Evolutionary conservation across 2,329 filamentous ascomycete genomes (phyloP).

Genomic region (Cordyceps pruinosa): DNA sequence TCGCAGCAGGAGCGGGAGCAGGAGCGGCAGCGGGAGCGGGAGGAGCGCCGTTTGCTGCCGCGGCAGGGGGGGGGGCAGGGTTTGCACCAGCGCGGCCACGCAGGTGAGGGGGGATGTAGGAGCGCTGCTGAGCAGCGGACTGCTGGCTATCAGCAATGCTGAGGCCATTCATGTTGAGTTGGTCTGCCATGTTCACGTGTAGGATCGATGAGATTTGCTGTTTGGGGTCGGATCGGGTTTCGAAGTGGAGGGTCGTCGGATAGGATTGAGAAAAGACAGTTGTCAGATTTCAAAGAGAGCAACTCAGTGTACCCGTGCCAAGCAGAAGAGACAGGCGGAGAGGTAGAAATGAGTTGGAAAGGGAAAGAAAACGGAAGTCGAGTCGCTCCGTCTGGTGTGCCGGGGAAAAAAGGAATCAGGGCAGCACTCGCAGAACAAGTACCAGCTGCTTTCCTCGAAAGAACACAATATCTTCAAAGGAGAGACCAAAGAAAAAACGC

Average conservation of each 20-base stretch:
- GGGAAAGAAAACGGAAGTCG: constrained; percentile 25
- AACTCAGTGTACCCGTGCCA: constrained; percentile 21
- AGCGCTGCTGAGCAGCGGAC: constrained; percentile 39
- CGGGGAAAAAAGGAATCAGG: constrained; percentile 22
- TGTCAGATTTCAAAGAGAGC: constrained; percentile 26
- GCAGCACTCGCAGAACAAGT: constrained; percentile 24
- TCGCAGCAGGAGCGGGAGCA: constrained; percentile 21
- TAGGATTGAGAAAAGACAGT: constrained; percentile 17
- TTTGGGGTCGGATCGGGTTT: constrained; percentile 14
- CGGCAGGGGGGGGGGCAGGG: constrained; percentile 17
- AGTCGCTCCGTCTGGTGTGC: constrained; percentile 27
- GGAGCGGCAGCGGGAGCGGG: constrained; percentile 16
- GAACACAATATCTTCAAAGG: constrained; percentile 41
- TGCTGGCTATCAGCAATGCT: constrained; percentile 45
- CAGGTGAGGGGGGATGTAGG: constrained; percentile 83
- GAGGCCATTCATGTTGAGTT: constrained; percentile 75
- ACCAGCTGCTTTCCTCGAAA: constrained; percentile 33
- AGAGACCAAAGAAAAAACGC: constrained; percentile 38
- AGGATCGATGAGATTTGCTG: constrained; percentile 16
- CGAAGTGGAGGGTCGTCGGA: neutral
- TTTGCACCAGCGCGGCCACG: constrained; percentile 46
- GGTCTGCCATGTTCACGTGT: constrained; percentile 62
- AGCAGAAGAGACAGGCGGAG: constrained; percentile 12
- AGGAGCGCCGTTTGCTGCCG: constrained; percentile 13
- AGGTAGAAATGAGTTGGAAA: constrained; percentile 8